A percentile compares a stretch with the other conserved stretches of the same genome.
phyloP scores from a whole-genome alignment of 352 stramenopile species.

The Aphanomyces cochlioides region DNA sequence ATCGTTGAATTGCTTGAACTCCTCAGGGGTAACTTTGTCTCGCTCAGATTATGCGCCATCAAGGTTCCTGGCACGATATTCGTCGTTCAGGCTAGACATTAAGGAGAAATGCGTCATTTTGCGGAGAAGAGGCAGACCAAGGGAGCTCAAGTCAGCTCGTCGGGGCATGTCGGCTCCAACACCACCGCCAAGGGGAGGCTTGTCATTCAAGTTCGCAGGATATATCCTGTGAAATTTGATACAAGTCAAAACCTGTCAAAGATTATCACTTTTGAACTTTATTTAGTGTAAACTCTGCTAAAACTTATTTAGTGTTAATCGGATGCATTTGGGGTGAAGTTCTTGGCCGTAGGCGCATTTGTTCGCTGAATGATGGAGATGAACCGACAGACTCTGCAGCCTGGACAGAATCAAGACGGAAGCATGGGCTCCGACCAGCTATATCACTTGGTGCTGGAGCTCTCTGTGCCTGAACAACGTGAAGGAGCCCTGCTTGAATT shows the following conservation, averaged over 20 bases:
- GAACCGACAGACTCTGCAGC: conserved; percentile 3
- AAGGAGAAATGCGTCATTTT: too few relatives aligned
- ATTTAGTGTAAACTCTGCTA: neutral
- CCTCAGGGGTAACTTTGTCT: too few relatives aligned
- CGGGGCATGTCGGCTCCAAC: neutral
- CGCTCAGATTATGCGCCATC: too few relatives aligned
- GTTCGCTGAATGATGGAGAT: conserved; percentile 11
- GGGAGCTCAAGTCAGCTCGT: neutral
- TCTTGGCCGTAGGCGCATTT: neutral
- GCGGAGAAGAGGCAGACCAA: too few relatives aligned
- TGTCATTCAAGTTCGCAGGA: neutral
- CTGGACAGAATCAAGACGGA: neutral
- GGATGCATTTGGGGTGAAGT: conserved; percentile 2
- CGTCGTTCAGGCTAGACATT: too few relatives aligned
- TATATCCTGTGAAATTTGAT: conserved; percentile 1
- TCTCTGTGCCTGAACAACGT: conserved; percentile 92
- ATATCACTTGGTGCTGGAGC: conserved; percentile 89
- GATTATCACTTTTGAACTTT: neutral
- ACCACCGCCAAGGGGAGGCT: neutral
- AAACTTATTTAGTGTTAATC: neutral
- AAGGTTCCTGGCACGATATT: too few relatives aligned
- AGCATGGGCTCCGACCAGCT: conserved; percentile 44
- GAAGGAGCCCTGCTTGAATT: conserved; percentile 97
- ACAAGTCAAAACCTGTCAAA: neutral
- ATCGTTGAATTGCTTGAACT: too few relatives aligned